Base-by-base conservation (phyloP, 1,284 basidiomycete genomes). In the Leccinum angustisporum region DNA sequence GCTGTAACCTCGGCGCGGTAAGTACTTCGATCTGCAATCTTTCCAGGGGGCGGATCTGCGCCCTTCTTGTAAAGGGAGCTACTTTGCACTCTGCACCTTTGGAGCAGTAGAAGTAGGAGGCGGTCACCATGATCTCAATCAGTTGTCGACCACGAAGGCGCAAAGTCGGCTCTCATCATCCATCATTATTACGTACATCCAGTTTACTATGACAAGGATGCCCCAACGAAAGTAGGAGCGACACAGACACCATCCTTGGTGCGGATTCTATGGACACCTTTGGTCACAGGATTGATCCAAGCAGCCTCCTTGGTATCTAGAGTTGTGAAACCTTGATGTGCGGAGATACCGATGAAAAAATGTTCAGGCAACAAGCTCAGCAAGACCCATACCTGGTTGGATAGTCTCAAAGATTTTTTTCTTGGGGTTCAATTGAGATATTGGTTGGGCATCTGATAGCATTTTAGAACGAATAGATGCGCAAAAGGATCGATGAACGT, bases 351-450 rank as follows among this genome's bases (percentile, higher is more conserved):
- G 16, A 54, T 67, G 25, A 64, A 52, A 56, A 59, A 56, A 40
- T 18, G n/a, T 14, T 33, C 27, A 16, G 38, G 57, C 56, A 43
- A 56, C 18, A 43, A 27, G 50, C 33, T 40, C 2, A 36, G 0
- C 10, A 31, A 18, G 2, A n/a, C 46, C 5, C 76, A 31, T 65
- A 88, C 90, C 86, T 64, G 94, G 94, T 73, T 97, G 96, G 57
- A 98, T 86, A 0, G 93, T 90, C 79, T 98, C 96, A 69, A 97
- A 98, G 34, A 97, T 91, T 80, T 98, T 98, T 81, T 97, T 97
- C 80, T 98, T 98, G 10, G 95, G 95, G 77, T 97, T 97, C 64
- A 98, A 81, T 70, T 94, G 92, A 3, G 88, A 75, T 48, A 96
- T 79, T 2, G 95, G 91, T 30, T 80, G 82, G 2, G 83, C 85